Evolutionary conservation across 169 alveolate species (phyloP).

Genomic region (Cytauxzoon felis): DNA sequence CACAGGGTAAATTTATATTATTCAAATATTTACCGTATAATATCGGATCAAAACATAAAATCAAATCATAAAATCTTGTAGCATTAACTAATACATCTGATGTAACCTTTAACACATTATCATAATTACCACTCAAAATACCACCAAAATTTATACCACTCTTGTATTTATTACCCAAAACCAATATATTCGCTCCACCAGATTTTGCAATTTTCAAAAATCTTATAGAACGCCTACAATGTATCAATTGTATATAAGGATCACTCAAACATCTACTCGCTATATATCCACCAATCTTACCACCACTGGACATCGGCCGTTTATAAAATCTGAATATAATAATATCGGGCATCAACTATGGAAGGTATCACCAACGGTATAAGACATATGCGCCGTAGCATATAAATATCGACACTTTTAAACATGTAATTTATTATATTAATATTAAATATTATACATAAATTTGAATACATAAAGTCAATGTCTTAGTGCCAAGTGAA

Average conservation of each 20-base stretch:
- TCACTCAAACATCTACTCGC: slow-evolving; percentile 64
- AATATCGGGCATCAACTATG: slow-evolving; percentile 40
- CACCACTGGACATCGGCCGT: neutral
- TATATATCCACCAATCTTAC: slow-evolving; percentile 61
- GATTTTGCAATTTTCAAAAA: slow-evolving; percentile 59
- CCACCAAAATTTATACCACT: slow-evolving; percentile 42
- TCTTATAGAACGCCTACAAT: slow-evolving; percentile 65
- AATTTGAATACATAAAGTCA: no score
- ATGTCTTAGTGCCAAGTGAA: no score
- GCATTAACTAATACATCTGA: slow-evolving; percentile 59
- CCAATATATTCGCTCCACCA: slow-evolving; percentile 62
- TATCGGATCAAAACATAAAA: slow-evolving; percentile 69
- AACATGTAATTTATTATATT: no score
- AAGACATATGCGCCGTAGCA: no score
- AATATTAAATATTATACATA: no score
- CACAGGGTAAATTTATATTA: slow-evolving; percentile 70
- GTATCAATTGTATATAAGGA: slow-evolving; percentile 68
- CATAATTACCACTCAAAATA: slow-evolving; percentile 15
- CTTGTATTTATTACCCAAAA: slow-evolving; percentile 62
- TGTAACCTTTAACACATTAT: slow-evolving; percentile 23
- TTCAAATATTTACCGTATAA: slow-evolving; percentile 61
- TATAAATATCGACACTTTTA: no score
- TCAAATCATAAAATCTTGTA: slow-evolving; percentile 60
- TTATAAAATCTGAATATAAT: neutral
- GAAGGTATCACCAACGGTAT: neutral